phyloP scores from a whole-genome alignment of 352 stramenopile genomes.

The Phytophthora crassamura region DNA sequence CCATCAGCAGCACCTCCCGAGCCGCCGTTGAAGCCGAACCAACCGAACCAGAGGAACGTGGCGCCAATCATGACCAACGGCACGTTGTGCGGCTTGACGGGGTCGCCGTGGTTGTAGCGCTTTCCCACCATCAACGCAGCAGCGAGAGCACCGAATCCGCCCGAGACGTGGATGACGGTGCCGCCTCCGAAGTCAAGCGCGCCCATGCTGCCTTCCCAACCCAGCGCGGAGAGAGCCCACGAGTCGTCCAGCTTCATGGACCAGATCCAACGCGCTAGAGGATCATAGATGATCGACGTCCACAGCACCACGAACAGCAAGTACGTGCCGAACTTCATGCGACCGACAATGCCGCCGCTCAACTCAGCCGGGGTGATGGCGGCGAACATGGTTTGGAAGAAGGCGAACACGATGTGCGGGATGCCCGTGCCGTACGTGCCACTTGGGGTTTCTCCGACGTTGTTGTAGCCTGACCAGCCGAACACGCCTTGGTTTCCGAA shows the following conservation, averaged over 20 bases:
- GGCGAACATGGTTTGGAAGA: conserved; percentile 87
- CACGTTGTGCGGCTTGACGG: conserved; percentile 79
- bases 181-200: conserved; percentile 80
- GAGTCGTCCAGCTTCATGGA: conserved; percentile 56
- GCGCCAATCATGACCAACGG: conserved; percentile 78
- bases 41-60: conserved; percentile 79
- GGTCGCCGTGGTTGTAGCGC: conserved; percentile 70
- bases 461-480: conserved; percentile 59
- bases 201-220: conserved; percentile 69
- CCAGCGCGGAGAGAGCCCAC: conserved; percentile 45
- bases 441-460: conserved; percentile 46
- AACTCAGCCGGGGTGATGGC: conserved; percentile 78
- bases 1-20: conserved; percentile 59
- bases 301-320: conserved; percentile 79
- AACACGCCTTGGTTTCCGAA: conserved; percentile 68
- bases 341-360: conserved; percentile 73
- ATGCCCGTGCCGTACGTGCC: conserved; percentile 62
- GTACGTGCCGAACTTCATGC: conserved; percentile 81
- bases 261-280: conserved; percentile 87
- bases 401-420: conserved; percentile 69
- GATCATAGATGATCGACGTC: conserved; percentile 82
- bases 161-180: conserved; percentile 81
- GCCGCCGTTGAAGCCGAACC: conserved; percentile 83
- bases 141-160: conserved; percentile 71
- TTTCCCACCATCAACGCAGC: conserved; percentile 67